Base-by-base conservation (phyloP, 2,329 filamentous ascomycete genomes). In the Geoglossum cookeanum region DNA sequence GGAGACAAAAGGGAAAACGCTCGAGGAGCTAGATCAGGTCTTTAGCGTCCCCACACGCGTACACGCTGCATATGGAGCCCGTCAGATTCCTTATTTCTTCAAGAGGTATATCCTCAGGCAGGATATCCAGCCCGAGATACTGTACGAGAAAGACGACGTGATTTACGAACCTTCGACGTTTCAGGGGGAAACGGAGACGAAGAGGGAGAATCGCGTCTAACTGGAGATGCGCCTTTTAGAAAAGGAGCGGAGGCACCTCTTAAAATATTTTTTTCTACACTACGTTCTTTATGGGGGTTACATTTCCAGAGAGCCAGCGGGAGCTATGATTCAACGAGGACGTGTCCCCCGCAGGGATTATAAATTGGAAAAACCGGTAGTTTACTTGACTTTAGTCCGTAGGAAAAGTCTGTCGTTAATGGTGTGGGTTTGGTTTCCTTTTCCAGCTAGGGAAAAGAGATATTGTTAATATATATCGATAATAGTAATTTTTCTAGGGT, bases 21-120 rank as follows among this genome's bases (percentile, higher is more conserved):
- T 74, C 0, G 72, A 74, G 56, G 72, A 74, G 60, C 63, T 77
- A 51, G 74, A 77, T 60, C 72, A 78, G 61, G 74, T 79, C 15
- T 80, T 79, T 64, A 71, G 69, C 1, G 74, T 79, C 1, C 71
- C 75, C 0, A 77, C 73, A 2, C 63, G 65, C 11, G 64, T 71
- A 33, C 71, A 74, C 64, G 70, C 67, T 3, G 60, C 60, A 49
- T 72, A 70, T 63, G 60, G 61, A 6, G 37, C 63, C 3, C 45
- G 60, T 37, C 61, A 63, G 51, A 42, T 63, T 27, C 57, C 55
- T 1, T 63, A 61, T 45, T 62, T 62, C 17, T 57, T 62, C 47
- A 48, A 33, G 30, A 54, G 62, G 32, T 63, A 63, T 57, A 22
- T 63, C 9, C 48, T 63, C 17, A 52, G 61, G 27, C 56, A 57